Percentiles rank a stretch among this genome's conserved stretches.
Evolutionary conservation across 495 filamentous ascomycete species (phyloP).

Genomic region (Talaromyces borbonicus): DNA sequence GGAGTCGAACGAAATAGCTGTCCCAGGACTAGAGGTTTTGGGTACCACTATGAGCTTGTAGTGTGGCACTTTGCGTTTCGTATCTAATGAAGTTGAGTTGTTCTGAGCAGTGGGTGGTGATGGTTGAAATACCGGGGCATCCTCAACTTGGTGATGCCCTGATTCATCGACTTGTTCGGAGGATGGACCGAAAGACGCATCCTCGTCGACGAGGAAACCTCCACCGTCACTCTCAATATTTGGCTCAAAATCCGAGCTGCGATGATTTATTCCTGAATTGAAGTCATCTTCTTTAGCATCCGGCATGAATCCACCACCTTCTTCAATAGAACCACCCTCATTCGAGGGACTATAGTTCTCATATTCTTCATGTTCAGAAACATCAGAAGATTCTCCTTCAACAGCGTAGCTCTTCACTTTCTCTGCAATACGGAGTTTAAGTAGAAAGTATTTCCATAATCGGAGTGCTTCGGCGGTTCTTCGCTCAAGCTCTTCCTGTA

Average conservation of each 20-base stretch:
- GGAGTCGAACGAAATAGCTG: too few species aligned
- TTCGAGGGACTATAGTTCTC: conserved; percentile 16
- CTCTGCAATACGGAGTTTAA: conserved; percentile 67
- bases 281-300: conserved; percentile 32
- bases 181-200: neutral
- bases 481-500: conserved; percentile 44
- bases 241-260: neutral
- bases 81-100: neutral
- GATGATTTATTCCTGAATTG: neutral
- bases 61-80: conserved; percentile 8
- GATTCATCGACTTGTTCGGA: too few species aligned
- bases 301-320: conserved; percentile 36
- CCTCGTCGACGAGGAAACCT: conserved; percentile 21
- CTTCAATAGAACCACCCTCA: conserved; percentile 21
- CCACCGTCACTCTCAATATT: conserved; percentile 11
- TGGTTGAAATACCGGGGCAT: too few species aligned
- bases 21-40: neutral
- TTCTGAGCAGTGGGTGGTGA: neutral
- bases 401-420: conserved; percentile 55
- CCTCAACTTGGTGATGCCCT: too few species aligned
- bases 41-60: conserved; percentile 28
- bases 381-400: conserved; percentile 34
- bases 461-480: conserved; percentile 48
- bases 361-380: conserved; percentile 15
- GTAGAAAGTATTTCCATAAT: conserved; percentile 68